These are phyloP conservation scores for Candida ovalis DNA, from an alignment of 805 yeast genomes.

Conservation along the genomic window DNA sequence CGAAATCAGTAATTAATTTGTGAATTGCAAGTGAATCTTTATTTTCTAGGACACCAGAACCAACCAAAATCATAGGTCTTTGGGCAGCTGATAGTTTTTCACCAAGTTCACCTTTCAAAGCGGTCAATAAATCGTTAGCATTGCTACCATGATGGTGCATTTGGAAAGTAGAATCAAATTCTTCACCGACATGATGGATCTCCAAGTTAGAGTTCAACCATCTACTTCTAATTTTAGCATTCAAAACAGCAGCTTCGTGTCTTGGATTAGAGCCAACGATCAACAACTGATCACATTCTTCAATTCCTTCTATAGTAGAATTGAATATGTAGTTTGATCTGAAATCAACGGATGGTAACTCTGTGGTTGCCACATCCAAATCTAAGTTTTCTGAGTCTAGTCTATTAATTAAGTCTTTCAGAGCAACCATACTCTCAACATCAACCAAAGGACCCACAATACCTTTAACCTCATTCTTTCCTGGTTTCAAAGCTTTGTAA, in stretches of 20 bases:
- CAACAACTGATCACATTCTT: conserved; percentile 76
- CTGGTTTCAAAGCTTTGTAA: conserved; percentile 49
- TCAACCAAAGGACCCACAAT: conserved; percentile 79
- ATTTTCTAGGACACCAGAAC: conserved; percentile 72
- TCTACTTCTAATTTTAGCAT: conserved; percentile 75
- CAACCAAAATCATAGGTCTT: conserved; percentile 75
- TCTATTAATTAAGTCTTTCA: conserved; percentile 73
- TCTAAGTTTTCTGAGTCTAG: conserved; percentile 80
- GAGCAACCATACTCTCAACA: conserved; percentile 76
- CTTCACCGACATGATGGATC: conserved; percentile 69
- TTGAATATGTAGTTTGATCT: conserved; percentile 80
- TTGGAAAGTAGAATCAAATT: conserved; percentile 73
- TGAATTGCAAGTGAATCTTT: conserved; percentile 60
- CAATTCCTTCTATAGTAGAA: conserved; percentile 74
- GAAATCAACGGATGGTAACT: conserved; percentile 64
- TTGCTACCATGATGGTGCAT: conserved; percentile 59
- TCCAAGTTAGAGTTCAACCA: conserved; percentile 69
- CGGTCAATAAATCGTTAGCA: conserved; percentile 51
- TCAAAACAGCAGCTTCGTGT: conserved; percentile 84
- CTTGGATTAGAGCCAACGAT: conserved; percentile 86
- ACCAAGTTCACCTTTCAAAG: conserved; percentile 68
- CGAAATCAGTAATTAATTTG: conserved; percentile 59
- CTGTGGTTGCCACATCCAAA: conserved; percentile 60
- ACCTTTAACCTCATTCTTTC: conserved; percentile 72
- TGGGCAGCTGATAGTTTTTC: conserved; percentile 60